These are phyloP conservation scores for Saussurea involucrata DNA, from an alignment of 129 eudicot genomes.

Conservation along the genomic window DNA sequence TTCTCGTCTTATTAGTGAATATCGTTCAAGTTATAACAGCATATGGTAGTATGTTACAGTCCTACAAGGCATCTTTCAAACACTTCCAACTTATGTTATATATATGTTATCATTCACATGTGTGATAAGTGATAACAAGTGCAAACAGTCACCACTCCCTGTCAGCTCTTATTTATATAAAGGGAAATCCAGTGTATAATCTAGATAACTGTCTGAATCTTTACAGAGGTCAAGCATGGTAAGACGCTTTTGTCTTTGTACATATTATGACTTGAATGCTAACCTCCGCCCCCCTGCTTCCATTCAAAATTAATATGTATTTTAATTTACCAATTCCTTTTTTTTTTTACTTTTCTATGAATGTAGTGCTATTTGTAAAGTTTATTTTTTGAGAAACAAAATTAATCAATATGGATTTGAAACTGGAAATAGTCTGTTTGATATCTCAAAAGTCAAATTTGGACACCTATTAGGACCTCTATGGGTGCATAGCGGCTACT, in stretches of 20 bases:
- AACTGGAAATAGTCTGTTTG: neutral
- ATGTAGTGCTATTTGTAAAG: neutral
- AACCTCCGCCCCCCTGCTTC: neutral
- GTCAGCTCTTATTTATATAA: neutral
- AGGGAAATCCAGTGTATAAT: neutral
- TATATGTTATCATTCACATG: neutral
- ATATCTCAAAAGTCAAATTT: neutral
- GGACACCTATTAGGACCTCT: neutral
- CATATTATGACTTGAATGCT: neutral
- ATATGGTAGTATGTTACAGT: neutral
- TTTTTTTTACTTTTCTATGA: neutral
- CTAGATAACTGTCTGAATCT: neutral
- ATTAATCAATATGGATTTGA: neutral
- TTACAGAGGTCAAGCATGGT: neutral
- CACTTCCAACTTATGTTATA: neutral
- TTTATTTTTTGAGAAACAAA: neutral
- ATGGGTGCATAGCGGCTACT: neutral
- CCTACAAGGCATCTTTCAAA: neutral
- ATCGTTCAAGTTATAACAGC: neutral
- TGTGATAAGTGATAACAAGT: neutral
- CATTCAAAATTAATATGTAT: neutral
- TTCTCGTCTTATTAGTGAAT: neutral
- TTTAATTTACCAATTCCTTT: neutral
- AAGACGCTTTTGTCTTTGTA: neutral
- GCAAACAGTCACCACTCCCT: neutral